phyloP scores from a whole-genome alignment of 441 rosid species.

The Erysimum cheiri region DNA sequence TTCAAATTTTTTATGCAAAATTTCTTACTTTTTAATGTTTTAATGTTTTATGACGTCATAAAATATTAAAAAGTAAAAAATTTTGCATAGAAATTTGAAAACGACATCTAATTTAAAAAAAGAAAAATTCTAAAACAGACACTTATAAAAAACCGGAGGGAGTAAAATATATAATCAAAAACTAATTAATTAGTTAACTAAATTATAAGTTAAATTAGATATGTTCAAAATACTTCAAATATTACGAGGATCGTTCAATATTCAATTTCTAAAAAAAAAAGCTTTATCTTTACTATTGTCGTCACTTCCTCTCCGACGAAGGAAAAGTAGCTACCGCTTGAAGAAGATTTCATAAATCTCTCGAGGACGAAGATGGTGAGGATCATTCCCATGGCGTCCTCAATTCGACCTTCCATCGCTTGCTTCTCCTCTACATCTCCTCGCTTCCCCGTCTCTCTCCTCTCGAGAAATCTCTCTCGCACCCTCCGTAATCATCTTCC shows the following conservation, averaged over 20 bases:
- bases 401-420: constrained; percentile 67
- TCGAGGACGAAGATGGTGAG: constrained; percentile 52
- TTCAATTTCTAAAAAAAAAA: neutral
- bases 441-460: constrained; percentile 43
- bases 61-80: too few species aligned
- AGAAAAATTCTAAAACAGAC: too few species aligned
- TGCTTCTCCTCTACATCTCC: constrained; percentile 52
- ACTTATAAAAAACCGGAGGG: too few species aligned
- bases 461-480: constrained; percentile 48
- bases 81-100: too few species aligned
- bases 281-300: constrained; percentile 39
- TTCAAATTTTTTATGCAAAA: too few species aligned
- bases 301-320: constrained; percentile 38
- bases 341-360: neutral
- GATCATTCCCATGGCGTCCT: constrained; percentile 74
- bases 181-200: too few species aligned
- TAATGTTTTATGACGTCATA: too few species aligned
- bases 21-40: too few species aligned
- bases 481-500: constrained; percentile 45
- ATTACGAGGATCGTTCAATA: neutral
- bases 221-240: neutral
- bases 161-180: too few species aligned
- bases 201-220: too few species aligned
- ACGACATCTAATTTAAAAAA: too few species aligned
- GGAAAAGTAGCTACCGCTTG: constrained; percentile 27